phyloP scores from a whole-genome alignment of 2,329 filamentous ascomycete genomes.

The Claviceps pazoutovae region DNA sequence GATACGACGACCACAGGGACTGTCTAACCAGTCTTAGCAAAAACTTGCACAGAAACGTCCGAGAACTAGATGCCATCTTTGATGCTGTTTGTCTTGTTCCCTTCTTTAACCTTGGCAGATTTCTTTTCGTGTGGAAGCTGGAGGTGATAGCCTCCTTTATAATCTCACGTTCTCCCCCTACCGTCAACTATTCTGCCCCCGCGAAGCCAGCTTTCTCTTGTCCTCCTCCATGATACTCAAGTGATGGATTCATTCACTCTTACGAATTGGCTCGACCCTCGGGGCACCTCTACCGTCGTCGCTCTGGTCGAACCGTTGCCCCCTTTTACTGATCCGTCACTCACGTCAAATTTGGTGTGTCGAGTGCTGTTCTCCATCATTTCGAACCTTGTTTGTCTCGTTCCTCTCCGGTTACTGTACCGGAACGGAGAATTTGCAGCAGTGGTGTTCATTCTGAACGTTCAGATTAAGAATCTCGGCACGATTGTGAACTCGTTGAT shows the following conservation, averaged over 20 bases:
- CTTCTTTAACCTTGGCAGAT: background rate
- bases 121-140: background rate
- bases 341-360: slow-evolving; percentile 32
- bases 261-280: background rate
- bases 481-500: slow-evolving; percentile 36
- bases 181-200: background rate
- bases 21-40: slow-evolving; percentile 2
- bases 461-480: slow-evolving; percentile 32
- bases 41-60: background rate
- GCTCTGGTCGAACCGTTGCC: slow-evolving; percentile 1
- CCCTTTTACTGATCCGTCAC: slow-evolving; percentile 16
- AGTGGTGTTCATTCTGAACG: slow-evolving; percentile 31
- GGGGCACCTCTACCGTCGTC: slow-evolving; percentile 1
- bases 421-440: slow-evolving; percentile 41
- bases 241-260: slow-evolving; percentile 1
- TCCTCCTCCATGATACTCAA: background rate
- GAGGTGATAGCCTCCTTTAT: background rate
- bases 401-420: slow-evolving; percentile 37
- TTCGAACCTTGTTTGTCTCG: slow-evolving; percentile 31
- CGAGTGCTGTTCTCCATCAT: slow-evolving; percentile 33
- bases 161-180: background rate
- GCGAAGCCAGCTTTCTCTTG: background rate
- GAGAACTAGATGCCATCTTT: background rate
- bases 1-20: background rate
- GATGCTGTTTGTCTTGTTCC: background rate